Base-by-base conservation (phyloP, 805 yeast genomes). In the Metschnikowia noctiluminum region DNA sequence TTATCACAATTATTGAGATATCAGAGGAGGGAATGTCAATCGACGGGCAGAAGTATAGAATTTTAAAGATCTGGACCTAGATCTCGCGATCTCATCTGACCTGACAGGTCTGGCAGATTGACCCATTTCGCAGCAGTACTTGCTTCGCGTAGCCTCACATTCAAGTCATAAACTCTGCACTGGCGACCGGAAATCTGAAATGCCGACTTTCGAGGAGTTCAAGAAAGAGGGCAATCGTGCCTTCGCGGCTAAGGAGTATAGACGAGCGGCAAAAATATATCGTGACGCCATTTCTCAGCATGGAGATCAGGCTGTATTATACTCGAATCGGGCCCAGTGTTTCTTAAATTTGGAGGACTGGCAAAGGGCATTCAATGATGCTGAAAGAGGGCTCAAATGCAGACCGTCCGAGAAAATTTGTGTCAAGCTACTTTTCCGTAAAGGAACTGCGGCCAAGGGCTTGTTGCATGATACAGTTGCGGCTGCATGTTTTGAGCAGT, bases 271-370 rank as follows among this genome's bases (percentile, higher is more conserved):
- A 1, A 60, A 70, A 26, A 62, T 72, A 0, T 87, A 87, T 61
- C 62, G 78, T 10, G 75, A 77, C 43, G 89, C 91, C 3, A 70
- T 84, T 35, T 64, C 64, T 8, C 31, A 71, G 14, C 79, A 79
- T 43, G 75, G 82, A 0, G 35, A 54, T 0, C 79, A 81, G 51
- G 76, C 90, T 0, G 74, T 84, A 0, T 66, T 82, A 1, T 82
- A 74, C 59, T 78, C 91, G n/a, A 87, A 87, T 59, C 66, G 85
- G 39, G 86, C 94, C 0, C 81, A 82, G 70, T 73, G 88, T n/a
- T 73, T 77, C 52, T 60, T 85, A 37, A 81, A 82, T 48, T 60
- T 81, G 4, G 57, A 67, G 6, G 74, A 76, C 31, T 82, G 77
- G 73, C 56, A 62, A 2, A 64, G 76, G 14, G 87, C 84, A 2